A percentile compares a stretch with the other conserved stretches of the same genome.
Conservation (phyloP, 2,329 filamentous ascomycete genomes). For the Aspergillus vadensis region DNA sequence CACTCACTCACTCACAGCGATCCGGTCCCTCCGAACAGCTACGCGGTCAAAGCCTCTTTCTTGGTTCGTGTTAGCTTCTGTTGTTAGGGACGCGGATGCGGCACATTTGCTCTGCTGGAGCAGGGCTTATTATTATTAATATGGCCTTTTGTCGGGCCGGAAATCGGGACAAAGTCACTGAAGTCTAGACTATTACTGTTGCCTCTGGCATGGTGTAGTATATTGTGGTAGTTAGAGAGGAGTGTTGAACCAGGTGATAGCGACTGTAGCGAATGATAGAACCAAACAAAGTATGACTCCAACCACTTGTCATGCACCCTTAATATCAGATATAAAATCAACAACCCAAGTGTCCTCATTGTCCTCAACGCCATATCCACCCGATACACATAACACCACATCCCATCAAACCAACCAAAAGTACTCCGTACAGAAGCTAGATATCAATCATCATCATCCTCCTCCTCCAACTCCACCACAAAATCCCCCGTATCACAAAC, state of each 20-base stretch:
- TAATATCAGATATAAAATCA: too few species aligned
- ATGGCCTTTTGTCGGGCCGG: neutral
- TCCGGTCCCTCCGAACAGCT: neutral
- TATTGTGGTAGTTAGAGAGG: neutral
- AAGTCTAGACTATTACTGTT: neutral
- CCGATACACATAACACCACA: neutral
- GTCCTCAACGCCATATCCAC: neutral
- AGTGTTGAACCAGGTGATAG: neutral
- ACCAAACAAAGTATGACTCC: too few species aligned
- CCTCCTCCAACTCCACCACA: neutral
- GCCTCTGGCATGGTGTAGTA: neutral
- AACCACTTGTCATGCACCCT: too few species aligned
- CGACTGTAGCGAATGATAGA: too few species aligned
- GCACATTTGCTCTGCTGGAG: neutral
- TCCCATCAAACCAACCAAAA: neutral
- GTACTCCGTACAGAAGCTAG: neutral
- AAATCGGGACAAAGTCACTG: neutral
- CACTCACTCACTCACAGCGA: neutral
- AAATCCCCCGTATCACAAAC: slow-evolving; percentile 2
- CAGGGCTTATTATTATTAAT: neutral
- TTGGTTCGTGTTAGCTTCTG: neutral
- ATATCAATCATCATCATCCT: neutral
- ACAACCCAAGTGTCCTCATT: too few species aligned
- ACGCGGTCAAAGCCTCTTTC: neutral
- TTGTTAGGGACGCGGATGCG: neutral